phyloP scores from a whole-genome alignment of 108 stramenopile species.

The Cyclotella kingstonii region DNA sequence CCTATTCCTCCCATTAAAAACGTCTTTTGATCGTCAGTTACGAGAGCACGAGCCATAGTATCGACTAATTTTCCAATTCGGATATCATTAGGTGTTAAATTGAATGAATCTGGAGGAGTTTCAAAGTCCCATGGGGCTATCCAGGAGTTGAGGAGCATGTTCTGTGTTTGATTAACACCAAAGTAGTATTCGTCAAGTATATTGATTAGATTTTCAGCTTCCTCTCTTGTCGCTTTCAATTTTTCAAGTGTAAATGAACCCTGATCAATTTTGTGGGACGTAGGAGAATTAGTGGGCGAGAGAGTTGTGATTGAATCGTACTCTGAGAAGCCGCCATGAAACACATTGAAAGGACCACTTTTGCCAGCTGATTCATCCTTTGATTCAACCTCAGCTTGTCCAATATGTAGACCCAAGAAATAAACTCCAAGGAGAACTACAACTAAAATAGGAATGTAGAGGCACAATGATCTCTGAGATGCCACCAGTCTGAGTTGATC shows the following conservation, averaged over 20 bases:
- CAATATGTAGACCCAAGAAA: constrained; percentile 20
- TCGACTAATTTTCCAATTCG: constrained; percentile 21
- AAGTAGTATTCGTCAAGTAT: constrained; percentile 45
- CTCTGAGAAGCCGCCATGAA: neutral
- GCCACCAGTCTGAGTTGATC: neutral
- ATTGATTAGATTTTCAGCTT: constrained; percentile 18
- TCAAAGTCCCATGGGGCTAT: constrained; percentile 28
- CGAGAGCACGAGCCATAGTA: constrained; percentile 40
- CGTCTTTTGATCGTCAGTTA: constrained; percentile 24
- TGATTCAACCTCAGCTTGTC: constrained; percentile 3
- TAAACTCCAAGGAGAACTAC: constrained; percentile 17
- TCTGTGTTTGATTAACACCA: constrained; percentile 11
- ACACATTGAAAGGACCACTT: neutral
- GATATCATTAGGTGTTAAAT: neutral
- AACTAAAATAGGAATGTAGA: constrained; percentile 1
- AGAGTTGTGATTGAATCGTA: neutral
- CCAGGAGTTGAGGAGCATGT: constrained; percentile 38
- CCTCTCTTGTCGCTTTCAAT: constrained; percentile 20
- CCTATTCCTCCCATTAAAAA: constrained; percentile 49
- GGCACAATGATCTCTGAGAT: neutral
- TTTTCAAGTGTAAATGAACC: constrained; percentile 16
- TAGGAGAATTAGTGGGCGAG: neutral
- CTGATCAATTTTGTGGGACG: neutral
- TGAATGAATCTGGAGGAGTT: neutral
- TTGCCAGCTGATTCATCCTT: neutral